Evolutionary conservation across 2,329 filamentous ascomycete species (phyloP), one percentile per base, ranked within the genome.

Genomic region (Exophiala phaeomuriformis): DNA sequence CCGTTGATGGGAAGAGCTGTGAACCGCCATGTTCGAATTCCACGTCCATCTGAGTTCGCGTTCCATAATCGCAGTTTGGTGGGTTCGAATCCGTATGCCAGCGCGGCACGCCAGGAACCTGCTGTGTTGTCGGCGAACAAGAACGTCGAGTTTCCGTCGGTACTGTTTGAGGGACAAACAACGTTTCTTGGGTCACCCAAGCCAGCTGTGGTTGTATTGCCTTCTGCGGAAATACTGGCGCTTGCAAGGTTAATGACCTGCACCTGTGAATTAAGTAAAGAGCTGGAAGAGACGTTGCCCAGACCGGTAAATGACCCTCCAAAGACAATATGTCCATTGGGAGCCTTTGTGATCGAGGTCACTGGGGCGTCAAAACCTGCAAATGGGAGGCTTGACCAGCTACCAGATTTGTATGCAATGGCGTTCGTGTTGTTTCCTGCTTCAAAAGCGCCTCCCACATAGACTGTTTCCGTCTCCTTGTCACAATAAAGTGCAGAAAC

Each of bases 291-390:
- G 6, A 58, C 51, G 67, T 96, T 96, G 56, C 89, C 89, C 5
- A 97, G 72, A 5, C 89, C 89, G 53, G 88, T 90, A 66, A 98
- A 98, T 52, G 80, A 81, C 47, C 93, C 93, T 44, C 89, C 94
- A 66, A 96, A 98, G 51, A 97, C 81, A 60, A 98, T 87, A 66
- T 94, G 86, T 5, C 87, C 88, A 63, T 88, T 86, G 1, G 84
- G 77, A 19, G 84, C 81, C 71, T 88, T 90, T 47, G 83, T 78
- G 62, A 98, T 97, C 36, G 90, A 86, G 58, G 82, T 81, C 48
- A 98, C 90, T 1, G 88, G 88, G 29, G 90, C 90, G 70, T 97
- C 97, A 72, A 98, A 95, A 27, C 94, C 94, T 39, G 84, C 83
- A 73, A 98, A 98, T 2, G 91, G 86, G 52, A 98, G 73, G 64